A percentile compares a stretch with the other conserved stretches of the same genome.
phyloP scores from a whole-genome alignment of 2,329 filamentous ascomycete genomes.

The Colletotrichum musae region DNA sequence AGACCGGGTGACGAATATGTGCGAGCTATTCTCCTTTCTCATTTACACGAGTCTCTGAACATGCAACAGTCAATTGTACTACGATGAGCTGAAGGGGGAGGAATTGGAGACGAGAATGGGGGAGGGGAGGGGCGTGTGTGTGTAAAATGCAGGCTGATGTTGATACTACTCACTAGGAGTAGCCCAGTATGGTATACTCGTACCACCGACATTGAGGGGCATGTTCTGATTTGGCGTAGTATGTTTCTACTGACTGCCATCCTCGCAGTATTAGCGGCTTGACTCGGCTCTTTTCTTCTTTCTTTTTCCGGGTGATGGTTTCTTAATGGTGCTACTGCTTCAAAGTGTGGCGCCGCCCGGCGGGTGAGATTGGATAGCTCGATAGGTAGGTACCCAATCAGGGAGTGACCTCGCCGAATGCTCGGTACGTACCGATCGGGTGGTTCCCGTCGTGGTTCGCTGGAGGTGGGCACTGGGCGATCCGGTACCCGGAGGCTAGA shows the following conservation, averaged over 20 bases:
- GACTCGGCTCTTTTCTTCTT: conserved; percentile 7
- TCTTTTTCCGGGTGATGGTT: no score
- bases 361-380: conserved; percentile 2
- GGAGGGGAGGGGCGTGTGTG: background rate
- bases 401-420: conserved; percentile 24
- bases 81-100: no score
- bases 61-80: no score
- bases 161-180: no score
- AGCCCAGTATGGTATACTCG: no score
- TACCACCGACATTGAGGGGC: no score
- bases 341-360: no score
- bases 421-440: conserved; percentile 11
- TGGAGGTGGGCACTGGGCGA: background rate
- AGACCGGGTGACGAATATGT: background rate
- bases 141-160: background rate
- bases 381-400: conserved; percentile 16
- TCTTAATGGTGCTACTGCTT: background rate
- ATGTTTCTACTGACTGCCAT: background rate
- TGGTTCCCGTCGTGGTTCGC: background rate
- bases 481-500: background rate
- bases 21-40: background rate
- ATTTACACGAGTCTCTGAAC: no score
- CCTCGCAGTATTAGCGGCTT: conserved; percentile 16
- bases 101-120: background rate
- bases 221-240: background rate